phyloP scores from a whole-genome alignment of 2,329 filamentous ascomycete species.

The Sporothrix brunneoviolacea region DNA sequence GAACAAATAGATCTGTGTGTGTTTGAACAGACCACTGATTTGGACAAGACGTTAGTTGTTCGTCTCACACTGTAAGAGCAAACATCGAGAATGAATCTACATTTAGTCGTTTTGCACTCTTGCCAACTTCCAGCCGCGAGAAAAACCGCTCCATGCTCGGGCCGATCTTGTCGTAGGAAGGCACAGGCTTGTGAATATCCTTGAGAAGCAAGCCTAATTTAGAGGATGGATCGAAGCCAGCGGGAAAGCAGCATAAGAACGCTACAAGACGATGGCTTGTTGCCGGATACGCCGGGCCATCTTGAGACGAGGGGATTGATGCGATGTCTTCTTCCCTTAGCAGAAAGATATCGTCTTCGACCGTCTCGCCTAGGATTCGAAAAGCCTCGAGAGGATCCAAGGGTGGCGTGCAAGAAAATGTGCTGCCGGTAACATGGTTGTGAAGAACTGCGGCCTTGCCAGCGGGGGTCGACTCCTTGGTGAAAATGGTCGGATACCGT shows the following conservation, averaged over 20 bases:
- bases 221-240: conserved; percentile 43
- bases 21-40: conserved; percentile 45
- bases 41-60: neutral
- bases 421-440: conserved; percentile 34
- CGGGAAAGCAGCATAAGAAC: conserved; percentile 46
- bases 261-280: conserved; percentile 36
- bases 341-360: conserved; percentile 51
- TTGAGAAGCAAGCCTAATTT: conserved; percentile 43
- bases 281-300: conserved; percentile 1
- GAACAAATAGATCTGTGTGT: conserved; percentile 34
- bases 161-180: conserved; percentile 48
- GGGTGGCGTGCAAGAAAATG: conserved; percentile 25
- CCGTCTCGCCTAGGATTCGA: conserved; percentile 31
- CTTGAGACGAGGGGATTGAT: conserved; percentile 23
- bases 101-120: conserved; percentile 43
- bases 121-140: conserved; percentile 39
- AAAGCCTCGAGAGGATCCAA: conserved; percentile 23
- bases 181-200: conserved; percentile 47
- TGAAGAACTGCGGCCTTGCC: conserved; percentile 23
- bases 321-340: conserved; percentile 29
- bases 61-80: neutral
- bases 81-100: conserved; percentile 28
- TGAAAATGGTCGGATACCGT: conserved; percentile 33
- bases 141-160: conserved; percentile 51
- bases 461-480: conserved; percentile 27